Evolutionary conservation across 176 grass and related monocot species (phyloP).

Genomic region (Pharus latifolius): DNA sequence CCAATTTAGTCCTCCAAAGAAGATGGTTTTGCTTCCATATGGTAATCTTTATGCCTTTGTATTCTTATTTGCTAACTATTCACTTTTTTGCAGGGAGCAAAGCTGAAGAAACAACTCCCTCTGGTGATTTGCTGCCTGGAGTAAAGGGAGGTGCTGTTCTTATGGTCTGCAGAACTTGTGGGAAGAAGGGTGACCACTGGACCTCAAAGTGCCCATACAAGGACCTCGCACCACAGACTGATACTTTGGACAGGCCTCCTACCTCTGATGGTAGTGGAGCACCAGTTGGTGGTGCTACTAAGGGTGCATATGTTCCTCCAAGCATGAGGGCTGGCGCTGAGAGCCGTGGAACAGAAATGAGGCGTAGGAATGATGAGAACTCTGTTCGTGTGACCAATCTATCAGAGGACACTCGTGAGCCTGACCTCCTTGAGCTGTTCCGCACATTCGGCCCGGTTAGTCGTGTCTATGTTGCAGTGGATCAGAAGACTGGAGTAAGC

Average conservation of each 20-base stretch:
- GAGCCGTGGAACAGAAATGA: slow-evolving; percentile 24
- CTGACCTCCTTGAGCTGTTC: slow-evolving; percentile 40
- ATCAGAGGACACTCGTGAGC: slow-evolving; percentile 46
- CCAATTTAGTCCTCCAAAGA: not conserved
- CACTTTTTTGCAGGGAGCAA: slow-evolving; percentile 41
- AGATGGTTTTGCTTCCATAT: not conserved
- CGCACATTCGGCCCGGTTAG: slow-evolving; percentile 30
- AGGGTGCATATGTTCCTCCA: slow-evolving; percentile 41
- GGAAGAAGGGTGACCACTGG: slow-evolving; percentile 52
- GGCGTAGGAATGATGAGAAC: slow-evolving; percentile 49
- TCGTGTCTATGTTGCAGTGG: slow-evolving; percentile 36
- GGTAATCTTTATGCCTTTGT: not conserved
- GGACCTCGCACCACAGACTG: slow-evolving; percentile 33
- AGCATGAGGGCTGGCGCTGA: slow-evolving; percentile 38
- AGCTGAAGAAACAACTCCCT: slow-evolving; percentile 23
- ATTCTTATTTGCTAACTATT: not conserved
- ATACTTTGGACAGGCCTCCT: slow-evolving; percentile 25
- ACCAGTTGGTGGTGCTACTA: slow-evolving; percentile 7
- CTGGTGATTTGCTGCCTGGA: slow-evolving; percentile 28
- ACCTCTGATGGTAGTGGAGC: slow-evolving; percentile 14
- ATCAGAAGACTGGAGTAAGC: slow-evolving; percentile 33
- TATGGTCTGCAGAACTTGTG: slow-evolving; percentile 54
- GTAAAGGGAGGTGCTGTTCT: slow-evolving; percentile 49
- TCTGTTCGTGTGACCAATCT: slow-evolving; percentile 46
- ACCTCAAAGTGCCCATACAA: slow-evolving; percentile 64